Evolutionary conservation across 495 filamentous ascomycete genomes (phyloP).

Genomic region (Patellaria atrata): DNA sequence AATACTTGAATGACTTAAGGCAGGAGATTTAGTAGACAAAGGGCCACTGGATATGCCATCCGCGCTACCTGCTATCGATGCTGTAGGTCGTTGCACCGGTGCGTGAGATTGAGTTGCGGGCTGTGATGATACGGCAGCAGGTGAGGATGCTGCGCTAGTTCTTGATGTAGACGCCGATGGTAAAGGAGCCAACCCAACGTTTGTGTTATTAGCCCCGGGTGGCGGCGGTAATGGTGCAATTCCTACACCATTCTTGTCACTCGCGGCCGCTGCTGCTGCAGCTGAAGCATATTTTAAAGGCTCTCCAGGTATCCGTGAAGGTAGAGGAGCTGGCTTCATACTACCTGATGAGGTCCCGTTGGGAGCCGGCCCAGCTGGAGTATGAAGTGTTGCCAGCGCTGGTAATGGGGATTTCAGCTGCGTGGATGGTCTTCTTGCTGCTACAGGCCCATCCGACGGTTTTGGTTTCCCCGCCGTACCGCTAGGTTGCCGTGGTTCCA

Average conservation of each 20-base stretch:
- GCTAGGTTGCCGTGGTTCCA: constrained; percentile 33
- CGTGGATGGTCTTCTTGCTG: constrained; percentile 58
- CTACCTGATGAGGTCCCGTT: constrained; percentile 36
- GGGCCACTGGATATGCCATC: no score
- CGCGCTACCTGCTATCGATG: constrained; percentile 30
- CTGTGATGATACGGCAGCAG: constrained; percentile 37
- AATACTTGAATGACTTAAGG: constrained; percentile 30
- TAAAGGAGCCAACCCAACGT: constrained; percentile 10
- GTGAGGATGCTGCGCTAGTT: constrained; percentile 28
- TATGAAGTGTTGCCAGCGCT: constrained; percentile 72
- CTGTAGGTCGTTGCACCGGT: constrained; percentile 30
- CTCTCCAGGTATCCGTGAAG: constrained; percentile 71
- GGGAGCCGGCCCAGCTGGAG: constrained; percentile 44
- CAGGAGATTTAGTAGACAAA: constrained; percentile 37
- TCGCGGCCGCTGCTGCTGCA: constrained; percentile 85
- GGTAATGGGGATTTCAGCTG: constrained; percentile 91
- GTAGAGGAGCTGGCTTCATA: constrained; percentile 89
- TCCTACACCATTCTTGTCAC: constrained; percentile 75
- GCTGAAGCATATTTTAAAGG: constrained; percentile 93
- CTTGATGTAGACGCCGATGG: constrained; percentile 11
- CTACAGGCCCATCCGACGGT: constrained; percentile 29
- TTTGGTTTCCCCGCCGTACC: constrained; percentile 39
- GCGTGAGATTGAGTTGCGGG: constrained; percentile 28
- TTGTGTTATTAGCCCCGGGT: constrained; percentile 37
- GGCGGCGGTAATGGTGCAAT: constrained; percentile 85